Percentiles rank a stretch among this genome's conserved stretches.
Evolutionary conservation across 495 filamentous ascomycete genomes (phyloP).

Genomic region (Bombardia bombarda): DNA sequence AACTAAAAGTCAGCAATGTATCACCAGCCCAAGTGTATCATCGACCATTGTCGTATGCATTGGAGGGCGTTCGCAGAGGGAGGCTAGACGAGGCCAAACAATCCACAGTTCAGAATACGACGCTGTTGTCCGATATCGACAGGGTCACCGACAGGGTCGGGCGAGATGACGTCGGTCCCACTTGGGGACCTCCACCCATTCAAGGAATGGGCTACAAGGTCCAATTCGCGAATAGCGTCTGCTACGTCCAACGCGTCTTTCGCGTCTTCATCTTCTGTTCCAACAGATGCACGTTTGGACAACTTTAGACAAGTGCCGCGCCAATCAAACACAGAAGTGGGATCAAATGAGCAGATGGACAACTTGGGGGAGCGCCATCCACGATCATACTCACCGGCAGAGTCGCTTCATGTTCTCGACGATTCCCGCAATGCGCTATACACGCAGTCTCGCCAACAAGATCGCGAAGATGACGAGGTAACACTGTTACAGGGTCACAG

Average conservation of each 20-base stretch:
- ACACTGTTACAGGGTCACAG: background rate
- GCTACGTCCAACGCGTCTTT: too few relatives aligned
- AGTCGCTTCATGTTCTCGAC: background rate
- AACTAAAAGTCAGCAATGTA: too few relatives aligned
- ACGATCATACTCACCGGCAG: background rate
- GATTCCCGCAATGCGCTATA: background rate
- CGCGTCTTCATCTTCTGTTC: background rate
- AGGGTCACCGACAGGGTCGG: too few relatives aligned
- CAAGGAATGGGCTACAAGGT: background rate
- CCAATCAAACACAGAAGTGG: background rate
- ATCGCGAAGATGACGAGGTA: background rate
- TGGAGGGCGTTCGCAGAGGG: too few relatives aligned
- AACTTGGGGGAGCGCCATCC: background rate
- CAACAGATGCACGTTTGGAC: background rate
- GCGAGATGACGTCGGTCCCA: background rate
- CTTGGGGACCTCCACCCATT: background rate
- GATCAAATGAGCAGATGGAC: background rate
- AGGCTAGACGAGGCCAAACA: too few relatives aligned
- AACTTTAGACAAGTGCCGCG: background rate
- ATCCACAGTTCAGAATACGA: background rate
- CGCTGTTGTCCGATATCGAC: background rate
- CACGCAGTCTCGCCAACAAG: background rate
- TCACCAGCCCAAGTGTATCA: too few relatives aligned
- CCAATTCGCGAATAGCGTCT: too few relatives aligned
- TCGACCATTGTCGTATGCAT: too few relatives aligned